Percentiles rank a stretch among this genome's conserved stretches.
phyloP scores from a whole-genome alignment of 2,329 filamentous ascomycete genomes.

The Scedosporium boydii region DNA sequence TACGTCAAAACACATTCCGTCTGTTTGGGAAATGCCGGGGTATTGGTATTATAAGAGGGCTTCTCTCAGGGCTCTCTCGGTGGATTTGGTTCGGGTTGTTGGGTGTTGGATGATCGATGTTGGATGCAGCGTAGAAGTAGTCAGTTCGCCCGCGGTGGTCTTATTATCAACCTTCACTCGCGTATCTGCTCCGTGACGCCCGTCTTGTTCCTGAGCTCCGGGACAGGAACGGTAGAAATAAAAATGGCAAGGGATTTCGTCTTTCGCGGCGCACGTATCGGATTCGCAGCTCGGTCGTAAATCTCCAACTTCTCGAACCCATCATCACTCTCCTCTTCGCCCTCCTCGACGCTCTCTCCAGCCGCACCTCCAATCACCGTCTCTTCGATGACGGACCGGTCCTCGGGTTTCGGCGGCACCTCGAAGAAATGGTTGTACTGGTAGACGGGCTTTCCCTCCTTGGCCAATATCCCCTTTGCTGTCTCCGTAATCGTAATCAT shows the following conservation, averaged over 20 bases:
- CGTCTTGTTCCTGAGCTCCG: conserved; percentile 40
- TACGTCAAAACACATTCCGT: no score
- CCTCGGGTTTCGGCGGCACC: conserved; percentile 21
- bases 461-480: conserved; percentile 44
- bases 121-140: no score
- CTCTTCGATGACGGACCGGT: neutral
- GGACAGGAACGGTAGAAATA: conserved; percentile 42
- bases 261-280: conserved; percentile 31
- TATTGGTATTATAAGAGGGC: no score
- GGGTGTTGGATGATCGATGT: no score
- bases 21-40: no score
- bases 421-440: conserved; percentile 51
- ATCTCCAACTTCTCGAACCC: conserved; percentile 35
- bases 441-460: conserved; percentile 37
- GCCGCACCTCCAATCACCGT: neutral
- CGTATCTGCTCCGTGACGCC: conserved; percentile 40
- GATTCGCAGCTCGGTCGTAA: conserved; percentile 43
- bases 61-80: no score
- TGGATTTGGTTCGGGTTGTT: no score
- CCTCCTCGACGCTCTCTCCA: neutral
- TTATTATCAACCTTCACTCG: conserved; percentile 10
- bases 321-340: conserved; percentile 12
- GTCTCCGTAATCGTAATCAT: conserved; percentile 61
- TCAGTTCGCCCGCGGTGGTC: no score
- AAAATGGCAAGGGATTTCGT: conserved; percentile 52